Percentiles rank a stretch among this genome's conserved stretches.
Conservation (phyloP, 1,284 basidiomycete species). For the Boletus semigastroideus region DNA sequence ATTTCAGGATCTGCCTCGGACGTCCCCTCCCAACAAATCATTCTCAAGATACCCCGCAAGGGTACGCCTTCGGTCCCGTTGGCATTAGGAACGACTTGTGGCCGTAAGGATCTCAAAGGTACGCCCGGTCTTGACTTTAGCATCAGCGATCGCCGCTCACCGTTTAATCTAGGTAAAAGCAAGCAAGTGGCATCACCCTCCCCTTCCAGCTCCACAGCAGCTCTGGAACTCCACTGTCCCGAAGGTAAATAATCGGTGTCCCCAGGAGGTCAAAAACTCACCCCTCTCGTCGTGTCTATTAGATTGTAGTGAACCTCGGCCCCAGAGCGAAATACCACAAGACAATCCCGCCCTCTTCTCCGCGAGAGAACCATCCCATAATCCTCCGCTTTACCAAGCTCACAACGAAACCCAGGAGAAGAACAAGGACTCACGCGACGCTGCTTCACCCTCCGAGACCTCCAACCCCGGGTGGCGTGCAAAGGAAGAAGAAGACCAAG, state of each 20-base stretch:
- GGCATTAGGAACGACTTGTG: too few species aligned
- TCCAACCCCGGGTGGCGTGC: not conserved
- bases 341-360: not conserved
- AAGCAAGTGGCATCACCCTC: too few species aligned
- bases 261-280: not conserved
- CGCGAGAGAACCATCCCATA: not conserved
- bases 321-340: not conserved
- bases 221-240: too few species aligned
- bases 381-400: not conserved
- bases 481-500: constrained; percentile 3
- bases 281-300: not conserved
- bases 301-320: constrained; percentile 11
- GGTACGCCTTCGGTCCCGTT: too few species aligned
- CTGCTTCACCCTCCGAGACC: not conserved
- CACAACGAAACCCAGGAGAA: not conserved
- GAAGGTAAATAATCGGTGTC: constrained; percentile 9
- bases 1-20: too few species aligned
- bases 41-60: too few species aligned
- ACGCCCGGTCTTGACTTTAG: too few species aligned
- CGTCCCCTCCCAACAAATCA: too few species aligned
- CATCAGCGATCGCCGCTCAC: too few species aligned
- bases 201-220: too few species aligned
- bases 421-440: not conserved
- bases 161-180: too few species aligned
- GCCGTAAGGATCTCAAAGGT: too few species aligned